A percentile compares a stretch with the other conserved stretches of the same genome.
phyloP scores from a whole-genome alignment of 306 rosid genomes.

The Gleditsia sinensis region DNA sequence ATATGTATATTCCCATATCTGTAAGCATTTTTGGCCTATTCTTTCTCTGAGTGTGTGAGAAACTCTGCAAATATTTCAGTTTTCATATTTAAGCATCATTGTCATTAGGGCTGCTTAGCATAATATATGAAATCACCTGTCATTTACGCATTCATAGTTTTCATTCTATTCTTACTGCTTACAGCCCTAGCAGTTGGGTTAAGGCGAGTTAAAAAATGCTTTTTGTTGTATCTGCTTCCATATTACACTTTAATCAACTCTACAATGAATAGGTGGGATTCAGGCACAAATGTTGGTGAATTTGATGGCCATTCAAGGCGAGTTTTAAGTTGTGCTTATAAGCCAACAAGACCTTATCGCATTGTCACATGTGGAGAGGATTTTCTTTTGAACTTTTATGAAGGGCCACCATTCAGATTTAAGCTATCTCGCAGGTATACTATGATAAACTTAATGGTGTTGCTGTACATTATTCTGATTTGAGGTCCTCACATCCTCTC shows the following conservation, averaged over 20 bases:
- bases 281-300: constrained; percentile 93
- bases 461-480: neutral
- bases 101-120: no score
- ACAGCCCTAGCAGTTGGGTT: neutral
- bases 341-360: constrained; percentile 91
- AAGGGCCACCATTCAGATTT: constrained; percentile 95
- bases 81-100: neutral
- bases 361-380: constrained; percentile 93
- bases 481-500: neutral
- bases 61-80: neutral
- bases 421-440: constrained; percentile 82
- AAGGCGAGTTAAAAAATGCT: neutral
- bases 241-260: neutral
- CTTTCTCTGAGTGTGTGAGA: neutral
- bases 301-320: constrained; percentile 93
- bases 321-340: constrained; percentile 91
- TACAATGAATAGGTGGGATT: constrained; percentile 78
- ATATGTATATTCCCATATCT: neutral
- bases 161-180: neutral
- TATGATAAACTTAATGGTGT: neutral
- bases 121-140: neutral
- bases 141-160: neutral
- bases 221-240: neutral
- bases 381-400: constrained; percentile 87
- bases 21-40: neutral